Evolutionary conservation across 2,329 filamentous ascomycete species (phyloP), one percentile per base, ranked within the genome.

Genomic region (Pseudocercospora pini-densiflorae): DNA sequence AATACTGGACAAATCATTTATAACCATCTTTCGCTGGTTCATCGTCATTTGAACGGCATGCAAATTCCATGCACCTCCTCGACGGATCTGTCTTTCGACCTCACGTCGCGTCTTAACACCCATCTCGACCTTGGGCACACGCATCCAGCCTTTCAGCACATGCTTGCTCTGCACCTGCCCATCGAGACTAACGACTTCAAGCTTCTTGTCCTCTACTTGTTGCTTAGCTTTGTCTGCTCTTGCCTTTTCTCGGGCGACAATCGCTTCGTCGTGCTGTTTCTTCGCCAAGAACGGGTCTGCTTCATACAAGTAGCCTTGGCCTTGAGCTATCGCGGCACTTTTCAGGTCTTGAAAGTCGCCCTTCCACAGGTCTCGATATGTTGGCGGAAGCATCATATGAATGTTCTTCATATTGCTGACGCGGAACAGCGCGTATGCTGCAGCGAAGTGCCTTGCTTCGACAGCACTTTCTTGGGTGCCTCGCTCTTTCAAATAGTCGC

Each of bases 391-490:
- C 82, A 94, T 94, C 83, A 93, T 96, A 77, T 97, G 93, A 74
- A 97, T 88, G 77, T 98, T 98, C 80, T 94, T 93, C 89, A 96
- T 97, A 76, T 91, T 97, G 79, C 92, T 94, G 3, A 98, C 92
- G 59, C 95, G 87, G 77, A 95, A 98, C 8, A 99, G 85, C 2
- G 90, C 92, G 80, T 96, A 98, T 0, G 94, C 92, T 3, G 95
- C 95, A 8, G 94, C 93, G 71, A 96, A 95, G 82, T 99, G 94
- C 66, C 91, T 90, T 21, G 95, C 94, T 82, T 99, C 95, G 9
- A 98, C 85, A 0, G 93, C 89, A 4, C 92, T 95, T 6, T 92
- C 86, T 76, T 92, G 90, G 61, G 86, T 84, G 24, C 92, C 90
- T 65, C 95, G 83, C 27, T 77, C 75, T 65, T 94, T 88, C 73